Evolutionary conservation across 352 stramenopile genomes (phyloP).

Genomic region (Globisporangium iwayamae): DNA sequence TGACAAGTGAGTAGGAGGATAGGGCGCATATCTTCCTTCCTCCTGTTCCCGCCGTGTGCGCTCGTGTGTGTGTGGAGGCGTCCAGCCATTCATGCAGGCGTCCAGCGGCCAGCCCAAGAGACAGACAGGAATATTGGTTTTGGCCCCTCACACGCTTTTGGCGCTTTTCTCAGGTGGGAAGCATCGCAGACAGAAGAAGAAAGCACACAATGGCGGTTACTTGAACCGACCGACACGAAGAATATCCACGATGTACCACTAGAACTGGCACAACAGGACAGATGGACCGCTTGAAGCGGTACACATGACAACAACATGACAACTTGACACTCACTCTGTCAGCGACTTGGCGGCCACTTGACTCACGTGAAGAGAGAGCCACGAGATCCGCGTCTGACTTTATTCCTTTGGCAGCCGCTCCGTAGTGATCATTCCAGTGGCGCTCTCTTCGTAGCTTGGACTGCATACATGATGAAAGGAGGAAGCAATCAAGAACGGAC

Average conservation of each 20-base stretch:
- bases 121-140: neutral
- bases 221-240: neutral
- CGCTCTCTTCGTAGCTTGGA: neutral
- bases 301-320: neutral
- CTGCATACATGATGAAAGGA: neutral
- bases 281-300: neutral
- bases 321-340: neutral
- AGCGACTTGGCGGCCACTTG: neutral
- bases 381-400: neutral
- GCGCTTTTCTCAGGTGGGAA: conserved; percentile 6
- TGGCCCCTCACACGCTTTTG: neutral
- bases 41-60: no score
- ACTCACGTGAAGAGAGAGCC: neutral
- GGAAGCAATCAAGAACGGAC: neutral
- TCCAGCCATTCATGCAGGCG: neutral
- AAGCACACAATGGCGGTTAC: neutral
- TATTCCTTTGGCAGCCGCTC: neutral
- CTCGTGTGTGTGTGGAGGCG: neutral
- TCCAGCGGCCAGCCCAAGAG: neutral
- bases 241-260: neutral
- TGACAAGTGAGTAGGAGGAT: conserved; percentile 3
- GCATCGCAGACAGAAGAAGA: neutral
- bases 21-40: neutral
- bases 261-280: neutral
- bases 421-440: neutral